These are phyloP conservation scores for Rhizopogon vesiculosus DNA, from an alignment of 768 basidiomycete species.

Conservation along the genomic window DNA sequence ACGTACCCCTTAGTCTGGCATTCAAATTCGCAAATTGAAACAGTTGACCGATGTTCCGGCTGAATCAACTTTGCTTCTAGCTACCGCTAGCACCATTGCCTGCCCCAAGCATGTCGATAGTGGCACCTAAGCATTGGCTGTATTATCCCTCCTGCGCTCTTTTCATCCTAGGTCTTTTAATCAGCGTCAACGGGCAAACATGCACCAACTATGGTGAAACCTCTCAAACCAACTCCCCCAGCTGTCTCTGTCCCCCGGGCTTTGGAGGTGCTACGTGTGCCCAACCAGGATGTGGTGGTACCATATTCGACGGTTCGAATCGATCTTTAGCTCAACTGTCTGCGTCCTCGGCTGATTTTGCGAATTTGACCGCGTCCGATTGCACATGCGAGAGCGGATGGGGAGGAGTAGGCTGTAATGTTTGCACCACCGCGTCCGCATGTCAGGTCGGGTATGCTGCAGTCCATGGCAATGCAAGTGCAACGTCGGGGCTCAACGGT, in stretches of 20 bases:
- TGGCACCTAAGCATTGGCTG: neutral
- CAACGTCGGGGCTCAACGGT: conserved; percentile 22
- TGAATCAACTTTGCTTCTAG: no score
- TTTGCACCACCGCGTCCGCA: conserved; percentile 62
- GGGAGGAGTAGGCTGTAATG: conserved; percentile 76
- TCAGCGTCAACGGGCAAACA: conserved; percentile 18
- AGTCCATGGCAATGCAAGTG: conserved; percentile 30
- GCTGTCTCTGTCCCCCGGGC: conserved; percentile 76
- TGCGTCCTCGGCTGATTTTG: conserved; percentile 35
- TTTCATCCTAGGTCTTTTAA: conserved; percentile 5
- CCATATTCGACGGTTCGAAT: conserved; percentile 66
- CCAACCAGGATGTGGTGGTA: conserved; percentile 73
- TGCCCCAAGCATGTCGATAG: neutral
- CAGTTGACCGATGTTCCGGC: neutral
- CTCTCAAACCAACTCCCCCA: conserved; percentile 10
- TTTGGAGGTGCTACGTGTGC: conserved; percentile 72
- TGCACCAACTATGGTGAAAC: conserved; percentile 20
- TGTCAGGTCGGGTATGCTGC: conserved; percentile 63
- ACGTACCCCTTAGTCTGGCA: no score
- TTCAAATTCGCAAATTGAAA: no score
- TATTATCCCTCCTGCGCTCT: conserved; percentile 5
- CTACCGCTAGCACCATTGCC: neutral
- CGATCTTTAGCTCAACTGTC: conserved; percentile 45
- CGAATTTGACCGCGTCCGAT: conserved; percentile 61
- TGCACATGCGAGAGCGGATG: conserved; percentile 76